Evolutionary conservation across 2,329 filamentous ascomycete species (phyloP), one percentile per base, ranked within the genome.

Genomic region (Penicillium sp.): DNA sequence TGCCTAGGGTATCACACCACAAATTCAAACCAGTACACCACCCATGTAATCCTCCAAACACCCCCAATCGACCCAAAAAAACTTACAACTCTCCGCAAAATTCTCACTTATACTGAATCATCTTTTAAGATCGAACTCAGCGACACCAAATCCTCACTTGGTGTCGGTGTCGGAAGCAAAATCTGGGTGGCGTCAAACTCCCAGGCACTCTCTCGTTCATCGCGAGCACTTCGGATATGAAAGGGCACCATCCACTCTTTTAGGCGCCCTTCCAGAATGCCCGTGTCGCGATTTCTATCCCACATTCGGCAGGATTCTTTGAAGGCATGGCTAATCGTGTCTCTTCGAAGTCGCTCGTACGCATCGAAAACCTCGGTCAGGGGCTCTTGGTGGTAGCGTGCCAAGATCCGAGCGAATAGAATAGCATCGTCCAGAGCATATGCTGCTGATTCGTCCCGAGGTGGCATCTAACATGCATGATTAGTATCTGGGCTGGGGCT

Each of bases 361-460:
- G 71, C 69, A n/a, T 71, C 63, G 59, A 80, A 79, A 0, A 71
- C 69, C 14, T 74, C 70, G 3, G 60, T 48, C 10, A 77, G 62
- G 2, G 75, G 73, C 22, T 75, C 71, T 19, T 67, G 63, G 14
- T 74, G 68, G 59, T 78, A 74, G 6, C 71, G 65, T 1, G 73
- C 63, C 1, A 81, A 61, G 16, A 78, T 71, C 1, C 78, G 75
- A 13, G 79, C 75, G 58, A 82, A 75, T 0, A 81, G 64, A 26
- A 82, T 77, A 1, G 76, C 76, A 57, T 81, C 80, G 60, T 81
- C 80, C 5, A 82, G 70, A 0, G 78, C 79, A 54, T 79, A 77
- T 1, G 78, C 76, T 7, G 78, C 78, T 6, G 77, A 79, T 68
- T 82, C 80, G 48, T 80, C 80, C 25, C 77, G 76, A 0, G 80